Base-by-base conservation (phyloP, 495 filamentous ascomycete species). In the Penicillium crystallinum region DNA sequence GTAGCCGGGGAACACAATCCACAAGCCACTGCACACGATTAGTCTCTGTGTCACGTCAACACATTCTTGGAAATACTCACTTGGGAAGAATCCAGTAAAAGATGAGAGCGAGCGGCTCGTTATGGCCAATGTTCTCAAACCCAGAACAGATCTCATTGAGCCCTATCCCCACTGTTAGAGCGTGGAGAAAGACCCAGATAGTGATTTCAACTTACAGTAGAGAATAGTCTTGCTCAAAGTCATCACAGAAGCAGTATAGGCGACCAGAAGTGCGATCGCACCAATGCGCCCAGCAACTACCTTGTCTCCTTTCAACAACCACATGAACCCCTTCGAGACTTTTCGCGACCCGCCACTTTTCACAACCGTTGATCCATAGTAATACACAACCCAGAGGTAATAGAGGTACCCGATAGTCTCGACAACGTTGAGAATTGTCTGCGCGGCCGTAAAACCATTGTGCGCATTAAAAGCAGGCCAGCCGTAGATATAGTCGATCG, bases 181-280 rank as follows among this genome's bases (percentile, higher is more conserved):
- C n/a, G 2, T 15, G 2, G 21, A 42, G 4, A 42, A 4, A 37
- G 23, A 18, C 29, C 1, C 4, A 25, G 8, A 1, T 37, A 45
- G 29, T 39, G 31, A 38, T 40, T 55, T 12, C 11, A 48, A 77
- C 84, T 76, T 61, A 91, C 90, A 86, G 61, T 96, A 97, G 14
- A 97, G 69, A 48, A 88, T 60, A 14, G 91, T 96, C 81, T 96
- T 96, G 69, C 83, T 86, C 1, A 93, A 59, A 2, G 92, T 96
- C 86, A 93, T 87, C 3, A 90, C 74, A 6, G 82, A 82, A 1
- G 84, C 78, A 27, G 77, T 75, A 55, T 86, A 92, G 5, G 78
- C 88, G 19, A 88, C 57, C 48, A 96, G 53, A 31, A 86, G 76
- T 2, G 89, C 86, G 41, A 76, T 57, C 0, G 78, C 87, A 3